Conservation (phyloP, 2,329 filamentous ascomycete species). For the Remersonia thermophila region DNA sequence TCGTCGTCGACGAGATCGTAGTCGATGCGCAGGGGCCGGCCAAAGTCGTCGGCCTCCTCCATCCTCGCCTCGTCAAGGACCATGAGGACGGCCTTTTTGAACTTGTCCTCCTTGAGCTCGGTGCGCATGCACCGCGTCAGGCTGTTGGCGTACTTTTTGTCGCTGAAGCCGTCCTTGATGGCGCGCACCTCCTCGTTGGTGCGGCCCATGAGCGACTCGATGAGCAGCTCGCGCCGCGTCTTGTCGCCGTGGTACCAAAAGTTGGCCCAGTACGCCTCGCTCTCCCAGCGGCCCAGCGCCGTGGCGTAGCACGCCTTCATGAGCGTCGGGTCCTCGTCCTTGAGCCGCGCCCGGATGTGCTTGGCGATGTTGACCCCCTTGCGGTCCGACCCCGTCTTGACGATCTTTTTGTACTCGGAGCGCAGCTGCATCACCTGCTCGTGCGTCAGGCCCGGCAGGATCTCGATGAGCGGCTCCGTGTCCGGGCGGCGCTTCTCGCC, state of each 20-base stretch:
- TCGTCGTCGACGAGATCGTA: slow-evolving; percentile 54
- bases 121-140: slow-evolving; percentile 77
- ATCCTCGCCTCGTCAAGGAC: slow-evolving; percentile 74
- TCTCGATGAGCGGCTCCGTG: slow-evolving; percentile 61
- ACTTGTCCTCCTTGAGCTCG: slow-evolving; percentile 92
- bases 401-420: slow-evolving; percentile 79
- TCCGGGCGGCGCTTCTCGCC: slow-evolving; percentile 51
- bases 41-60: slow-evolving; percentile 61
- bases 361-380: slow-evolving; percentile 78
- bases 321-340: slow-evolving; percentile 61
- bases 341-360: slow-evolving; percentile 65
- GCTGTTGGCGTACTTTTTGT: slow-evolving; percentile 81
- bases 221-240: slow-evolving; percentile 74
- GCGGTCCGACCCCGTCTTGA: slow-evolving; percentile 61
- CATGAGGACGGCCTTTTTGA: slow-evolving; percentile 74
- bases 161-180: slow-evolving; percentile 81
- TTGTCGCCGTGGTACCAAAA: slow-evolving; percentile 91
- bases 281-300: slow-evolving; percentile 80
- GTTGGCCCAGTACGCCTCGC: slow-evolving; percentile 95
- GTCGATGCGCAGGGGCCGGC: slow-evolving; percentile 46
- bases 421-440: slow-evolving; percentile 80
- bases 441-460: slow-evolving; percentile 72
- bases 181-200: slow-evolving; percentile 73
- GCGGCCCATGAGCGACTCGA: slow-evolving; percentile 84
- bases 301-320: slow-evolving; percentile 89